Evolutionary conservation across 176 grass and related monocot genomes (phyloP).

Genomic region (Triticum urartu): DNA sequence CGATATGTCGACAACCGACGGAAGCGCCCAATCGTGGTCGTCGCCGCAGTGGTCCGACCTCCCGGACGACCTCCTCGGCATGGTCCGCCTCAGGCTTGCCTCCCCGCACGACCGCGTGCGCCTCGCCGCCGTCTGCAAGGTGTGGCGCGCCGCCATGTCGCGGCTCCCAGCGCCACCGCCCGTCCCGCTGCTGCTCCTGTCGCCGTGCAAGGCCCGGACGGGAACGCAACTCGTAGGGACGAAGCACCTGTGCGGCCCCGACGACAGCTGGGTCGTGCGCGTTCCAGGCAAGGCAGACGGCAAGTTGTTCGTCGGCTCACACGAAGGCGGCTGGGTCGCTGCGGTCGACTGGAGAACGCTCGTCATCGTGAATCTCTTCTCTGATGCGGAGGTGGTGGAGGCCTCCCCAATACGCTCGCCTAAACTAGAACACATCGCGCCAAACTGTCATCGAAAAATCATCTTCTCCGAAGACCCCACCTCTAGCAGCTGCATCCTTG

Average conservation of each 20-base stretch:
- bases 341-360: neutral
- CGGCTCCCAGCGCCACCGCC: neutral
- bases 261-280: neutral
- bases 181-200: neutral
- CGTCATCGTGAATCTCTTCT: neutral
- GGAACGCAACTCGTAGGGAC: neutral
- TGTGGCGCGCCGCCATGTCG: neutral
- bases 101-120: neutral
- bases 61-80: neutral
- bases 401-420: no score
- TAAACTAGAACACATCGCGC: neutral
- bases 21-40: neutral
- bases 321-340: neutral
- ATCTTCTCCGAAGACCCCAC: neutral
- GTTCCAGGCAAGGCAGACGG: neutral
- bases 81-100: neutral
- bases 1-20: neutral
- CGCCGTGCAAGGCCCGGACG: no score
- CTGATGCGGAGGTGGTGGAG: neutral
- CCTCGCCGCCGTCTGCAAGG: neutral
- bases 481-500: neutral
- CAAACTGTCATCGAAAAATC: neutral
- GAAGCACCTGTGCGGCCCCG: neutral
- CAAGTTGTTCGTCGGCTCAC: neutral
- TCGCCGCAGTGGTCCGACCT: neutral